Conservation (phyloP, 2,329 filamentous ascomycete species). For the Sporothrix brunneoviolacea region DNA sequence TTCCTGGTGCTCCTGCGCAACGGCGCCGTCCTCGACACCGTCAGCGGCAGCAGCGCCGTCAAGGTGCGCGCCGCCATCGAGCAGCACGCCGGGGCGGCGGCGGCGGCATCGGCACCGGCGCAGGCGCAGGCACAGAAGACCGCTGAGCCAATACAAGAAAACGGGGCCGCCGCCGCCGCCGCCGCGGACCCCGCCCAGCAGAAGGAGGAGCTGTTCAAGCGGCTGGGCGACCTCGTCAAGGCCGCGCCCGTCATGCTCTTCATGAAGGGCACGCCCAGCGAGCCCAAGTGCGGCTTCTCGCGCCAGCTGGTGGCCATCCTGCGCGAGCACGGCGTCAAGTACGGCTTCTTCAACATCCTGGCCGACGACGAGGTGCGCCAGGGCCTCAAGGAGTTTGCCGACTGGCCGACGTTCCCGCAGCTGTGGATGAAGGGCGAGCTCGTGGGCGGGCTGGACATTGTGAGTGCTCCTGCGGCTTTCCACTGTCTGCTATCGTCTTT, state of each 20-base stretch:
- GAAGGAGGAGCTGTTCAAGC: conserved; percentile 79
- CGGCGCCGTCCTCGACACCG: conserved; percentile 69
- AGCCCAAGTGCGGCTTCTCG: conserved; percentile 93
- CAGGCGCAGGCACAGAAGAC: conserved; percentile 29
- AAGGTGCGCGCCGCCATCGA: conserved; percentile 84
- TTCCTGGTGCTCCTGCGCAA: conserved; percentile 79
- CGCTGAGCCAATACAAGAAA: conserved; percentile 28
- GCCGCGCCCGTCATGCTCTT: conserved; percentile 97
- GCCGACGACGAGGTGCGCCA: conserved; percentile 96
- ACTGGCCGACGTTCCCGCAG: conserved; percentile 97
- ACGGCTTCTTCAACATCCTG: conserved; percentile 98
- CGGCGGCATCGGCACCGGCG: conserved; percentile 27
- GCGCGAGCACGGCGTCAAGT: conserved; percentile 84
- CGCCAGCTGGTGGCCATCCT: conserved; percentile 80
- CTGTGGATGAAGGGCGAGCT: conserved; percentile 87
- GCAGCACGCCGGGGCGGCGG: conserved; percentile 49
- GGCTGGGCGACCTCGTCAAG: conserved; percentile 79
- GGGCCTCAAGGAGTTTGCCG: conserved; percentile 93
- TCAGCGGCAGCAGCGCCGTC: conserved; percentile 82
- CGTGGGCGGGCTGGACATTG: conserved; percentile 91
- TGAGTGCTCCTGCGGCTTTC: conserved; percentile 40
- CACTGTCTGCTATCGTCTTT: conserved; percentile 5
- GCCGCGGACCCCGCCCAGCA: conserved; percentile 48
- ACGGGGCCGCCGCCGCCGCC: conserved; percentile 12
- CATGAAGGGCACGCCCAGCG: conserved; percentile 98